phyloP scores from a whole-genome alignment of 176 grass and related monocot genomes.

The Carex pumila region DNA sequence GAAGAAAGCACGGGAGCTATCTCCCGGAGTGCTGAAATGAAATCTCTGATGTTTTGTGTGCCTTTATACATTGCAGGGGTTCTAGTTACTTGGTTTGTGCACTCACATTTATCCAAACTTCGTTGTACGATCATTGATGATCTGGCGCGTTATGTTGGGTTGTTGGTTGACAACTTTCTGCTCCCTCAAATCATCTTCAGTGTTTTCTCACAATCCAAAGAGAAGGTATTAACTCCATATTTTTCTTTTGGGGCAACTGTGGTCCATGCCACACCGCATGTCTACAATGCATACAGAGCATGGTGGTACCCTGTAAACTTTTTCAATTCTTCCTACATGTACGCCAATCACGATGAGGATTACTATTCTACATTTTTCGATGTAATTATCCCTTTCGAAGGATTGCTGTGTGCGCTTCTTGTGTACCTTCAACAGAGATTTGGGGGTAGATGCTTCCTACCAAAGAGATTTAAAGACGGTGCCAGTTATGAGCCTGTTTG shows the following conservation, averaged over 20 bases:
- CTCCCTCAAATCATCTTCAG: constrained; percentile 75
- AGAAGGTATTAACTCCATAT: constrained; percentile 35
- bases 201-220: constrained; percentile 47
- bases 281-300: constrained; percentile 58
- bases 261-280: constrained; percentile 55
- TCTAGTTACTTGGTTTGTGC: background rate
- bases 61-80: constrained; percentile 59
- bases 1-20: constrained; percentile 29
- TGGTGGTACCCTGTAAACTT: constrained; percentile 21
- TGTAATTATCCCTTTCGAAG: constrained; percentile 64
- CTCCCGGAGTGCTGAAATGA: constrained; percentile 55
- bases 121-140: constrained; percentile 44
- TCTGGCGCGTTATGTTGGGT: constrained; percentile 49
- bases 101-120: background rate
- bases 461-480: background rate
- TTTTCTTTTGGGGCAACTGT: constrained; percentile 66
- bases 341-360: constrained; percentile 46
- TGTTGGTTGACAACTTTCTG: constrained; percentile 70
- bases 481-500: background rate
- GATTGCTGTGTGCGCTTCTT: constrained; percentile 29
- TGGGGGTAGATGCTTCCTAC: constrained; percentile 54
- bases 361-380: constrained; percentile 67
- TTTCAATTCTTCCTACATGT: constrained; percentile 45
- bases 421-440: constrained; percentile 53
- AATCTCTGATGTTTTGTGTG: constrained; percentile 53